A percentile compares a stretch with the other conserved stretches of the same genome.
These are phyloP conservation scores for Parafenestella ontariensis DNA, from an alignment of 2,329 filamentous ascomycete species.

Conservation along the genomic window DNA sequence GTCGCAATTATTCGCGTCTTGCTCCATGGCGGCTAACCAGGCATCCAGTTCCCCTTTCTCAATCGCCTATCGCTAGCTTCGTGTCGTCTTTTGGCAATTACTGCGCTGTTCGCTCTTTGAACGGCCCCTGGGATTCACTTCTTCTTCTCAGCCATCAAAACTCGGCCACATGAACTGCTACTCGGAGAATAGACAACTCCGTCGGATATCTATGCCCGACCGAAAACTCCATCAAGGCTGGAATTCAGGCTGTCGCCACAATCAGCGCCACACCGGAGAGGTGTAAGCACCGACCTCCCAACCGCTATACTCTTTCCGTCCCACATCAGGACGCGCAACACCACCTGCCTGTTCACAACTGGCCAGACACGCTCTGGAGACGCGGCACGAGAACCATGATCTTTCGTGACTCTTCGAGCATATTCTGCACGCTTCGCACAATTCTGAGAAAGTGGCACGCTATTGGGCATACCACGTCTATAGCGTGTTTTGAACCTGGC, in stretches of 20 bases:
- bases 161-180: neutral
- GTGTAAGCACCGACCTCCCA: conserved; percentile 19
- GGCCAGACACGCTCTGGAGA: conserved; percentile 20
- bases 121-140: too few species aligned
- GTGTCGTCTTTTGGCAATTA: too few species aligned
- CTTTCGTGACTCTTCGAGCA: conserved; percentile 29
- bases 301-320: conserved; percentile 15
- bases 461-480: conserved; percentile 27
- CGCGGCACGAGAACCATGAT: conserved; percentile 26
- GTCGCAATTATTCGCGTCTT: too few species aligned
- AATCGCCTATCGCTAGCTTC: too few species aligned
- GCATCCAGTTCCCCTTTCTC: too few species aligned
- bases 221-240: neutral
- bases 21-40: too few species aligned
- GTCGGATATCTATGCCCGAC: neutral
- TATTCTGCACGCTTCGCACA: conserved; percentile 26
- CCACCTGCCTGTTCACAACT: conserved; percentile 26
- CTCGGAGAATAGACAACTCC: conserved; percentile 1
- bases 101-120: too few species aligned
- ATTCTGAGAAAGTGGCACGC: neutral
- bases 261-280: conserved; percentile 33
- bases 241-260: conserved; percentile 11
- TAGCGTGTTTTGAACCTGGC: conserved; percentile 3
- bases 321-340: conserved; percentile 34
- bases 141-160: conserved; percentile 2